A percentile compares a stretch with the other conserved stretches of the same genome.
These are phyloP conservation scores for Lactarius deliciosus DNA, from an alignment of 768 basidiomycete genomes.

Conservation along the genomic window DNA sequence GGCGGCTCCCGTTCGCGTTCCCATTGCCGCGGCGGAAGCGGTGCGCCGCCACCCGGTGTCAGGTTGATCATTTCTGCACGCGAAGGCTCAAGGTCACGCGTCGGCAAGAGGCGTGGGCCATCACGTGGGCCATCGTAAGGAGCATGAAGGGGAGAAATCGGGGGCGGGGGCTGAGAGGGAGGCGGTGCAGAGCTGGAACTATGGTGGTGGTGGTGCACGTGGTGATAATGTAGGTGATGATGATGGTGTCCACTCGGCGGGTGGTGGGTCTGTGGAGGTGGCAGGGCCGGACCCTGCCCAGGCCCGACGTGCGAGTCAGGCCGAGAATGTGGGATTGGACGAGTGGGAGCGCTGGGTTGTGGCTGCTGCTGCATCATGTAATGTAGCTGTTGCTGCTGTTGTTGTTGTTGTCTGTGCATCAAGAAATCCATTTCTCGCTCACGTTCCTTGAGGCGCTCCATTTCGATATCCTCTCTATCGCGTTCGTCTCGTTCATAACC, in stretches of 20 bases:
- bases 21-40: conserved; percentile 21
- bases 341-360: conserved; percentile 13
- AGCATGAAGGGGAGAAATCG: conserved; percentile 30
- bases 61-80: conserved; percentile 28
- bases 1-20: conserved; percentile 29
- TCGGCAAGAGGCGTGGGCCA: conserved; percentile 18
- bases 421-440: conserved; percentile 33
- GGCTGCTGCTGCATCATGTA: conserved; percentile 28
- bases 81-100: conserved; percentile 24
- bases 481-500: conserved; percentile 24
- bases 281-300: conserved; percentile 23
- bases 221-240: conserved; percentile 38
- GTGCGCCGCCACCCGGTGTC: conserved; percentile 2
- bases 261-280: conserved; percentile 27
- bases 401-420: conserved; percentile 28
- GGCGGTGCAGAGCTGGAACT: conserved; percentile 25
- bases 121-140: conserved; percentile 22
- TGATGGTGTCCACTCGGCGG: conserved; percentile 29
- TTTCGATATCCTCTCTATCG: conserved; percentile 25
- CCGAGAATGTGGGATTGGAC: conserved; percentile 19
- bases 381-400: conserved; percentile 18
- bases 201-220: conserved; percentile 39
- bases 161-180: conserved; percentile 22
- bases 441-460: conserved; percentile 33
- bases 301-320: conserved; percentile 26